Evolutionary conservation across 345 rosid genomes (phyloP).

Genomic region (Pistacia integerrima): DNA sequence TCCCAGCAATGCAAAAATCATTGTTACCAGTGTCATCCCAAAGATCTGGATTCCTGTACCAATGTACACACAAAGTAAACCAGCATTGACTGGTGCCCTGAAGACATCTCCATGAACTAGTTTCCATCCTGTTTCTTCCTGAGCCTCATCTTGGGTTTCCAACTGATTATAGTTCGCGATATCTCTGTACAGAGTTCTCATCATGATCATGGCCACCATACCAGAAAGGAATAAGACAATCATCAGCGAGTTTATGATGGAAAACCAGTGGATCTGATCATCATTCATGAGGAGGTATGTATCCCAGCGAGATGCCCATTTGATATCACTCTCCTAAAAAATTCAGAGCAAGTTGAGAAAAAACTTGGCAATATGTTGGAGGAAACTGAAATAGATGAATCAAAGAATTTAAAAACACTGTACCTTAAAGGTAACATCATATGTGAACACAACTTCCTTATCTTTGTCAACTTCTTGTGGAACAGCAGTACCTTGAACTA

Average conservation of each 20-base stretch:
- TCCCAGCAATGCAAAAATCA: slow-evolving; percentile 93
- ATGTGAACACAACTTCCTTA: slow-evolving; percentile 87
- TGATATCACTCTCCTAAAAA: slow-evolving; percentile 81
- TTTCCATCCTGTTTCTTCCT: slow-evolving; percentile 99
- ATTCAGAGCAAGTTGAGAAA: background rate
- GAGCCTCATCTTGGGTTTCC: slow-evolving; percentile 98
- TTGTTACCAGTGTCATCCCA: slow-evolving; percentile 90
- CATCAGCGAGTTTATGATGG: slow-evolving; percentile 95
- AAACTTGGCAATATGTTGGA: background rate
- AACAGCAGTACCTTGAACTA: slow-evolving; percentile 81
- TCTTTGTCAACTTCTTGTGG: slow-evolving; percentile 83
- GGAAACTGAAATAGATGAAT: background rate
- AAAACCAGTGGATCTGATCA: slow-evolving; percentile 98
- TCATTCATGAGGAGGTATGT: slow-evolving; percentile 97
- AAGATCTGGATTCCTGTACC: slow-evolving; percentile 97
- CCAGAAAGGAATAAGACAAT: slow-evolving; percentile 97
- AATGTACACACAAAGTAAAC: slow-evolving; percentile 84
- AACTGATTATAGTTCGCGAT: slow-evolving; percentile 93
- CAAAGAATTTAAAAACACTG: background rate
- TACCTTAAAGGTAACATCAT: slow-evolving; percentile 92
- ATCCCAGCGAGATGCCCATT: slow-evolving; percentile 99
- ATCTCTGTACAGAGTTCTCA: slow-evolving; percentile 95
- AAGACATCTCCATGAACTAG: slow-evolving; percentile 97
- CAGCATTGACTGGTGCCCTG: slow-evolving; percentile 81
- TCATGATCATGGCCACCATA: slow-evolving; percentile 99